phyloP scores from a whole-genome alignment of 1,284 basidiomycete species.

The Malassezia dermatis region DNA sequence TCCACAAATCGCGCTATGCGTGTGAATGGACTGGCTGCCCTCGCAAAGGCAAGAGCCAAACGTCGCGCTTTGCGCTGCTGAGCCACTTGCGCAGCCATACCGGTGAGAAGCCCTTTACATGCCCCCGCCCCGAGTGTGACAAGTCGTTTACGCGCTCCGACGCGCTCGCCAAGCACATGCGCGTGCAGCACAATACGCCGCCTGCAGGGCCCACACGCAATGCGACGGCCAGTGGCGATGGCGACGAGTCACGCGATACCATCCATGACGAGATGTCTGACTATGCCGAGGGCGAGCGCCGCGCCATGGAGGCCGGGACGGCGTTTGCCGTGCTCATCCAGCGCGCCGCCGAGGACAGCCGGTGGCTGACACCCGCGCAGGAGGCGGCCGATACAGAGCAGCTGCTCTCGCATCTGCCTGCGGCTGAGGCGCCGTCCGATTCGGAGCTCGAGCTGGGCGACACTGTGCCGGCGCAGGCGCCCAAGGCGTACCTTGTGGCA shows the following conservation, averaged over 20 bases:
- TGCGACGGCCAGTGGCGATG: slow-evolving; percentile 16
- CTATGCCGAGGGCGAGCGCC: slow-evolving; percentile 22
- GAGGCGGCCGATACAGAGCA: slow-evolving; percentile 29
- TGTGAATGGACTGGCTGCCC: slow-evolving; percentile 78
- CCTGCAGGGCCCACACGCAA: slow-evolving; percentile 23
- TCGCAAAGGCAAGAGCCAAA: slow-evolving; percentile 67
- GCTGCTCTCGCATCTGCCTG: slow-evolving; percentile 14
- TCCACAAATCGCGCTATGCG: slow-evolving; percentile 73
- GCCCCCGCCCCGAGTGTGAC: slow-evolving; percentile 76
- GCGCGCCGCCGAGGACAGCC: slow-evolving; percentile 11
- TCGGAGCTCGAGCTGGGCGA: neutral
- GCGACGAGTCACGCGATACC: slow-evolving; percentile 14
- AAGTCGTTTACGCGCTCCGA: slow-evolving; percentile 85
- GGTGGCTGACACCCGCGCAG: slow-evolving; percentile 24
- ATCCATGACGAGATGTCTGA: slow-evolving; percentile 32
- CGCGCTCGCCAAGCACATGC: slow-evolving; percentile 79
- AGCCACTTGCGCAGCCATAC: slow-evolving; percentile 71
- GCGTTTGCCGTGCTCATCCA: neutral
- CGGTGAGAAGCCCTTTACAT: slow-evolving; percentile 82
- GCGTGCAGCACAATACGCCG: slow-evolving; percentile 60
- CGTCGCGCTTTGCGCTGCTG: slow-evolving; percentile 73
- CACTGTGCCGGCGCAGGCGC: neutral
- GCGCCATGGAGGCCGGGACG: slow-evolving; percentile 4
- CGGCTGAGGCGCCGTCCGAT: neutral
- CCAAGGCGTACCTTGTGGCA: slow-evolving; percentile 32